phyloP scores from a whole-genome alignment of 495 filamentous ascomycete species.

The Amphirosellinia nigrospora region DNA sequence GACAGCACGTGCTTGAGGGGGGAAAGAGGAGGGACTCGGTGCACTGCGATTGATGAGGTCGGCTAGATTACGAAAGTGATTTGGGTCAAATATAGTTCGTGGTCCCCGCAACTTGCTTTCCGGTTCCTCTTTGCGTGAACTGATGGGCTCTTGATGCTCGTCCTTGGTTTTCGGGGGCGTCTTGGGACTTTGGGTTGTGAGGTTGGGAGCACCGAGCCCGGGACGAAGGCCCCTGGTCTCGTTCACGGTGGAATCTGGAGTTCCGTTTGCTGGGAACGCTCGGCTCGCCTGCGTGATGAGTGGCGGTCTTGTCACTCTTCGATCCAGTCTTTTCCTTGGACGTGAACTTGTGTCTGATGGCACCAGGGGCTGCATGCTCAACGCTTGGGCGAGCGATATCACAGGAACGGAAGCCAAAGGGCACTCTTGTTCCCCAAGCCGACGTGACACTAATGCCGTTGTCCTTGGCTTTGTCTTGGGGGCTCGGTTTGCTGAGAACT shows the following conservation, averaged over 20 bases:
- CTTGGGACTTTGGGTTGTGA: background rate
- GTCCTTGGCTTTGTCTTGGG: background rate
- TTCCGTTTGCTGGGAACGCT: background rate
- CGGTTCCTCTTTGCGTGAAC: background rate
- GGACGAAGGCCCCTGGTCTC: background rate
- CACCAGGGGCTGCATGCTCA: background rate
- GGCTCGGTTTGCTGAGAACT: background rate
- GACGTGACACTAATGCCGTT: background rate
- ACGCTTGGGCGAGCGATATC: background rate
- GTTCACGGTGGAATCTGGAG: background rate
- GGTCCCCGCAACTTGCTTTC: background rate
- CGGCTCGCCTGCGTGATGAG: background rate
- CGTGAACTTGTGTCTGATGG: background rate
- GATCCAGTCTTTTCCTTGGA: background rate
- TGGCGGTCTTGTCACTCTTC: background rate
- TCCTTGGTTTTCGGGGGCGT: background rate
- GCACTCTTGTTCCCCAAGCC: background rate
- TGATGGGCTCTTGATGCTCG: background rate
- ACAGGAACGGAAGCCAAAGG: no score
- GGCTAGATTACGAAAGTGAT: background rate
- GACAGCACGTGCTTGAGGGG: background rate
- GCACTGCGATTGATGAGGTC: background rate
- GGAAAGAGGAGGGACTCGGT: background rate
- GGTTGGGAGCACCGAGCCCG: background rate
- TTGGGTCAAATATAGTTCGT: no score